Conservation (phyloP, 176 grass and related monocot species). For the Cymbopogon citratus region DNA sequence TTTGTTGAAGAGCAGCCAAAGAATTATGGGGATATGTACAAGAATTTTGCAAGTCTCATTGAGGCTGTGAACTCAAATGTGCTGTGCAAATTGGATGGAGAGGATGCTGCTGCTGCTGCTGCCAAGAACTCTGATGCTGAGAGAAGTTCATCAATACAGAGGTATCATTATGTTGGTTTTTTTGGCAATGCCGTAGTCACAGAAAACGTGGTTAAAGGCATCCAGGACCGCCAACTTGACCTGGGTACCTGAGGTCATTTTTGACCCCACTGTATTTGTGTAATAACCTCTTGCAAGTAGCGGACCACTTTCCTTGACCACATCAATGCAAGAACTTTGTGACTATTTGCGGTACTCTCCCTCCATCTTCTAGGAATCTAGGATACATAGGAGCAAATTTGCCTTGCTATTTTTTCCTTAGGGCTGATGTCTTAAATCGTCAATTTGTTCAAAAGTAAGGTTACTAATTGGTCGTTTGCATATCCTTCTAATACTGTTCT, state of each 20-base stretch:
- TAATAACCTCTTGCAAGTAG: neutral
- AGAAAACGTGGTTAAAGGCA: neutral
- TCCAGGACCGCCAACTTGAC: neutral
- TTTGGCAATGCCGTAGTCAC: neutral
- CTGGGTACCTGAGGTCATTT: neutral
- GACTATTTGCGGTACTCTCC: neutral
- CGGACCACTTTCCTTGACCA: neutral
- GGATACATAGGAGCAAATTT: neutral
- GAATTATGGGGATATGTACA: too few species aligned
- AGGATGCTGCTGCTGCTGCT: too few species aligned
- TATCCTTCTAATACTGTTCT: neutral
- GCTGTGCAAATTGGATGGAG: too few species aligned
- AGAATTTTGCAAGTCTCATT: too few species aligned
- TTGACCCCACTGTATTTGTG: neutral
- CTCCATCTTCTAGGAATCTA: neutral
- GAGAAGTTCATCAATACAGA: too few species aligned
- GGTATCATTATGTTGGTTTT: constrained; percentile 4
- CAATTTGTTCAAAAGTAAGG: neutral
- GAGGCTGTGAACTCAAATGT: too few species aligned
- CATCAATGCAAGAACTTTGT: neutral
- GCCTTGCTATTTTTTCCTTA: neutral
- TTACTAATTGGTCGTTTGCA: neutral
- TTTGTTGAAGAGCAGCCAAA: too few species aligned
- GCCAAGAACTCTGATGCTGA: too few species aligned
- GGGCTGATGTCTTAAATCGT: neutral